Evolutionary conservation across 2,329 filamentous ascomycete species (phyloP), one percentile per base, ranked within the genome.

Genomic region (Monosporascus sp.): DNA sequence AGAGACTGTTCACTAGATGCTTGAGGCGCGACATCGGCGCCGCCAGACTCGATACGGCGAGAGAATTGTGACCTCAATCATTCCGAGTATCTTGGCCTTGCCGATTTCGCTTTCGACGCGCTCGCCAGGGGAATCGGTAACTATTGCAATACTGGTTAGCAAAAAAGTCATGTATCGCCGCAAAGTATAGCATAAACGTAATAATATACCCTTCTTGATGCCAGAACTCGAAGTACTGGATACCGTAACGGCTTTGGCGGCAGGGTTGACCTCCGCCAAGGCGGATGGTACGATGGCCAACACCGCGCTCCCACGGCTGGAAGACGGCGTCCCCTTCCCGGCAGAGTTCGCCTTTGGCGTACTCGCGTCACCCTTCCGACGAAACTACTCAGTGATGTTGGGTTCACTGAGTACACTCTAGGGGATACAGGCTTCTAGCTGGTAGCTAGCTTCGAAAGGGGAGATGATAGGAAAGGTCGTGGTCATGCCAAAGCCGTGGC

Each of bases 351-450:
- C 31, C 31, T 53, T 81, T 80, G 28, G 77, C 79, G 0, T 88
- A 90, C 43, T 0, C 72, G 63, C 2, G 73, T 67, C 4, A 97
- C 76, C 43, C 73, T 78, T 28, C 77, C 66, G 2, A 96, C 71
- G 59, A 97, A 97, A 97, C 3, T 82, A 77, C 1, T 70, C 67
- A 1, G 75, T 79, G 46, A 97, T 79, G 48, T 81, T 88, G 65
- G 90, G 82, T 67, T 97, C 93, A 51, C 86, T 87, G 14, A 99
- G 72, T 26, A 84, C 77, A 0, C 86, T 84, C 28, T 87, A 82
- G 0, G 92, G 95, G n/a, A 97, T 78, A 66, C 93, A 97, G 0
- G 90, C 92, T 68, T 99, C 93, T 0, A 99, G 80, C 67, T 96
- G 91, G 65, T 97, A 99, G 17, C 90, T 82, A 1, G 96, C 82